phyloP scores from a whole-genome alignment of 2,329 filamentous ascomycete species.

The Dactylellina leptospora region DNA sequence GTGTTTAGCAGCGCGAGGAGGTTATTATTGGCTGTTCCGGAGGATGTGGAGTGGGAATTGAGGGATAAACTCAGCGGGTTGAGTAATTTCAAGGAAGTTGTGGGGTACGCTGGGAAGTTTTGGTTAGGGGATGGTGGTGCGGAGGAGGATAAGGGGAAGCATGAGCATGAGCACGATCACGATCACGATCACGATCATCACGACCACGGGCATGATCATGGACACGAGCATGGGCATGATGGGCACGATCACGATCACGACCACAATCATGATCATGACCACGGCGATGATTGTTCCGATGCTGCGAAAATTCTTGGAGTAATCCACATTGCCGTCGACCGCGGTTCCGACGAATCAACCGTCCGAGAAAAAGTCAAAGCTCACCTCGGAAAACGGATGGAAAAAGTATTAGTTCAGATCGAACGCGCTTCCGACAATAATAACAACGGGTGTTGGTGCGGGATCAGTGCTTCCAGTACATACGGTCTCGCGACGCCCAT shows the following conservation, averaged over 20 bases:
- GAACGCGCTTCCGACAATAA: constrained; percentile 20
- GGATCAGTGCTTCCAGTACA: constrained; percentile 24
- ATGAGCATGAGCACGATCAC: constrained; percentile 16
- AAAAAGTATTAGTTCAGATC: constrained; percentile 37
- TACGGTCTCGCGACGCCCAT: constrained; percentile 33
- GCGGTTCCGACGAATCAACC: constrained; percentile 24
- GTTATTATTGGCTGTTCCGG: constrained; percentile 83
- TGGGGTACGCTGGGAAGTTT: constrained; percentile 86
- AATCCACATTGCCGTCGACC: constrained; percentile 39
- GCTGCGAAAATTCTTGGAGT: constrained; percentile 27
- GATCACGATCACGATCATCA: constrained; percentile 6
- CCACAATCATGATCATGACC: constrained; percentile 2
- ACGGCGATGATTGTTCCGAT: constrained; percentile 16
- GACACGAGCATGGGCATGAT: constrained; percentile 14
- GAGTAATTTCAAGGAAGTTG: constrained; percentile 81
- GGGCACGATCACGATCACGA: constrained; percentile 13
- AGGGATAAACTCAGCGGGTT: constrained; percentile 87
- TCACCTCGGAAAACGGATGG: constrained; percentile 40
- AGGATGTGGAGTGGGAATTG: constrained; percentile 84
- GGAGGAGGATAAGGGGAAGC: constrained; percentile 41
- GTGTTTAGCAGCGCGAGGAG: constrained; percentile 84
- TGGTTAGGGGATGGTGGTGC: constrained; percentile 74
- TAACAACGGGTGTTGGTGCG: constrained; percentile 41
- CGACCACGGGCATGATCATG: constrained; percentile 22
- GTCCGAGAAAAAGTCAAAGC: constrained; percentile 33